phyloP scores from a whole-genome alignment of 805 yeast species.

The Starmera dryadoides region DNA sequence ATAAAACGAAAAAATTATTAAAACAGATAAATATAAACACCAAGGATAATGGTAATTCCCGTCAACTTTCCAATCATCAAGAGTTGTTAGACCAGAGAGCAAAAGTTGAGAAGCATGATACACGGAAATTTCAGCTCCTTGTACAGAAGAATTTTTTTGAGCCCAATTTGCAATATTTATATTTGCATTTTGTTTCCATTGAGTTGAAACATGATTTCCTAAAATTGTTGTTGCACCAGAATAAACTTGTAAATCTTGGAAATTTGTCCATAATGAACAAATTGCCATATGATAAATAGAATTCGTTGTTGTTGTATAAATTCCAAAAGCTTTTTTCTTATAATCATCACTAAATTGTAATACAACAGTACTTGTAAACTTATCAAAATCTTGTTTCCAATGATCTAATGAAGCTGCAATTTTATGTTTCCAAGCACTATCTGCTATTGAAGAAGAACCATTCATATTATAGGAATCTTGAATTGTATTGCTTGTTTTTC shows the following conservation, averaged over 20 bases:
- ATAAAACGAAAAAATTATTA: slow-evolving; percentile 10
- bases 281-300: not conserved
- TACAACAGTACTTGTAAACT: not conserved
- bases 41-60: slow-evolving; percentile 13
- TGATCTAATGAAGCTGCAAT: not conserved
- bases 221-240: not conserved
- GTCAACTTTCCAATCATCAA: slow-evolving; percentile 14
- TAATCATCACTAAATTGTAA: not conserved
- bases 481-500: not conserved
- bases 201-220: not conserved
- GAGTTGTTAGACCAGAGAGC: slow-evolving; percentile 8
- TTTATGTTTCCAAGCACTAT: not conserved
- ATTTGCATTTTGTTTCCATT: not conserved
- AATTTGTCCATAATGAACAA: not conserved
- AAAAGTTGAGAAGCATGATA: slow-evolving; percentile 10
- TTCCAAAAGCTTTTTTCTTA: not conserved
- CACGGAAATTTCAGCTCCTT: slow-evolving; percentile 6
- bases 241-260: not conserved
- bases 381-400: slow-evolving; percentile 2
- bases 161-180: not conserved
- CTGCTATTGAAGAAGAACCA: not conserved
- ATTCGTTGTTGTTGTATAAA: slow-evolving; percentile 1
- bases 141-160: slow-evolving; percentile 2
- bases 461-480: too few relatives aligned
- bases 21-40: slow-evolving; percentile 11